These are phyloP conservation scores for Saccharomycopsis oosterbeekiorum DNA, from an alignment of 805 yeast genomes.

Conservation along the genomic window DNA sequence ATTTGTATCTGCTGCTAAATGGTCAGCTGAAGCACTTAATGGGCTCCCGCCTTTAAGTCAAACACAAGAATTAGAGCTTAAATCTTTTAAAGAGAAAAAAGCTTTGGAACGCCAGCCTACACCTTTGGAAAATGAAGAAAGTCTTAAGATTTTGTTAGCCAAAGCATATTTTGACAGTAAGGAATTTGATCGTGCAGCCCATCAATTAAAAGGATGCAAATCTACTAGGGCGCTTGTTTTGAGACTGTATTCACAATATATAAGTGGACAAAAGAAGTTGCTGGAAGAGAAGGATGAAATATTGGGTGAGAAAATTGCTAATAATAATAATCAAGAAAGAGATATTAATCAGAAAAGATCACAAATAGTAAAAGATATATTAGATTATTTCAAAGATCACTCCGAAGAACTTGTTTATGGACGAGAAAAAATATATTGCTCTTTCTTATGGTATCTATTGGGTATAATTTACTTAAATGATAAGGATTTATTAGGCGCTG, in stretches of 20 bases:
- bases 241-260: slow-evolving; percentile 54
- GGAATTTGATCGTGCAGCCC: slow-evolving; percentile 75
- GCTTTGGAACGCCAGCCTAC: slow-evolving; percentile 8
- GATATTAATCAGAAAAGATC: slow-evolving; percentile 12
- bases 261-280: slow-evolving; percentile 68
- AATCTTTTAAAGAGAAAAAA: neutral
- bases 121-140: slow-evolving; percentile 25
- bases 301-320: slow-evolving; percentile 31
- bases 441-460: slow-evolving; percentile 54
- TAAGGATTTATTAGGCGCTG: slow-evolving; percentile 52
- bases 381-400: slow-evolving; percentile 7
- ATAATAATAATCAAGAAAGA: slow-evolving; percentile 36
- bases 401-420: neutral
- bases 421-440: slow-evolving; percentile 1
- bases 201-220: slow-evolving; percentile 40
- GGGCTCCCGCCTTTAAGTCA: slow-evolving; percentile 36
- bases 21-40: slow-evolving; percentile 74
- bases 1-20: slow-evolving; percentile 40
- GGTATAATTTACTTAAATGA: slow-evolving; percentile 62
- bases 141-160: slow-evolving; percentile 47
- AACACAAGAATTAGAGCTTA: slow-evolving; percentile 12
- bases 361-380: neutral
- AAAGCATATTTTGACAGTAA: slow-evolving; percentile 67
- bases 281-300: slow-evolving; percentile 68
- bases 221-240: slow-evolving; percentile 51